phyloP scores from a whole-genome alignment of 1,284 basidiomycete species.

The Microbotryomycetes sp. region DNA sequence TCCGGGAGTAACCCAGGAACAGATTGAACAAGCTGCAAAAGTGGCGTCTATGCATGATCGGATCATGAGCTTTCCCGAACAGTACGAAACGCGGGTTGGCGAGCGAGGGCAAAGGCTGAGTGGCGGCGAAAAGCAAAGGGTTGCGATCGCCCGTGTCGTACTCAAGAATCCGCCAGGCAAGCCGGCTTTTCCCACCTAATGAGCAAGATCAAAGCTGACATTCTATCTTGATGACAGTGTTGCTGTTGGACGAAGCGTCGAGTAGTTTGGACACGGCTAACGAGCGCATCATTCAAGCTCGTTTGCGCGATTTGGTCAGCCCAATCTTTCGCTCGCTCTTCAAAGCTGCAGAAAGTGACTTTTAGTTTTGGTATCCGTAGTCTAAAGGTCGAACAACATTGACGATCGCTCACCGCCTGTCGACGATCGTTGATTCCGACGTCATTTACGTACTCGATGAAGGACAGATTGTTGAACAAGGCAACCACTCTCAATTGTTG shows the following conservation, averaged over 20 bases:
- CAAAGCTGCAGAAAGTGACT: not conserved
- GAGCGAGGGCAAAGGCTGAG: conserved; percentile 70
- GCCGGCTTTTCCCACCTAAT: not conserved
- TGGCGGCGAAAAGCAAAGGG: conserved; percentile 43
- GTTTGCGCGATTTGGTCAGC: conserved; percentile 58
- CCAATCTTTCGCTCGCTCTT: not conserved
- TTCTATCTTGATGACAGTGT: not conserved
- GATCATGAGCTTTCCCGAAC: conserved; percentile 68
- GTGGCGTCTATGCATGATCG: conserved; percentile 76
- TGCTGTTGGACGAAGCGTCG: conserved; percentile 36
- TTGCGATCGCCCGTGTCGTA: conserved; percentile 77
- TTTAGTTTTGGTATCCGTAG: conserved; percentile 9
- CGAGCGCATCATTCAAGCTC: conserved; percentile 75
- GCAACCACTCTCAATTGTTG: conserved; percentile 39
- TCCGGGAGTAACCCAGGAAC: conserved; percentile 58
- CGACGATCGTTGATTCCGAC: conserved; percentile 66
- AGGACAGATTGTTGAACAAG: conserved; percentile 66
- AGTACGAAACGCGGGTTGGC: conserved; percentile 64
- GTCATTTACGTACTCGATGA: conserved; percentile 48
- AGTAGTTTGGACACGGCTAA: conserved; percentile 75
- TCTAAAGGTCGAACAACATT: conserved; percentile 59
- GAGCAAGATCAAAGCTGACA: not conserved
- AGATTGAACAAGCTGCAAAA: conserved; percentile 62
- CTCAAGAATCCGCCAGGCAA: conserved; percentile 68
- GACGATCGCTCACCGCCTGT: conserved; percentile 69